A percentile compares a stretch with the other conserved stretches of the same genome.
Conservation (phyloP, 192 early-diverging fungal genomes). For the Podila epigama region DNA sequence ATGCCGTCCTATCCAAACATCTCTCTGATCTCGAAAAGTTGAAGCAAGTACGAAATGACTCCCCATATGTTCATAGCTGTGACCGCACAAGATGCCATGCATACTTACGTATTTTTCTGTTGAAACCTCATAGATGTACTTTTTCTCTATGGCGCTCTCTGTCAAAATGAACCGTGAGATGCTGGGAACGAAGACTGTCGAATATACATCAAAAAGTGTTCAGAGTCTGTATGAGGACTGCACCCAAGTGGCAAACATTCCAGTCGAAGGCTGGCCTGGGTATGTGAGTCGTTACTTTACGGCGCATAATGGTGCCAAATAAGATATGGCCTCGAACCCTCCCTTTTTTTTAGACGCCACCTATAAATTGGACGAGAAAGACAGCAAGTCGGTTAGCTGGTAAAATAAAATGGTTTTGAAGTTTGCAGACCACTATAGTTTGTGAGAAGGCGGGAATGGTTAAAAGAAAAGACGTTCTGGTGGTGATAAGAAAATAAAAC, state of each 20-base stretch:
- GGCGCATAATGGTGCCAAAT: no score
- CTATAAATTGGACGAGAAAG: no score
- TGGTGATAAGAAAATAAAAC: no score
- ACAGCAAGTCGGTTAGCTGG: no score
- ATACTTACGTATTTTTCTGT: not conserved
- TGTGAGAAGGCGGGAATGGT: no score
- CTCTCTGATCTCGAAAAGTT: slow-evolving; percentile 32
- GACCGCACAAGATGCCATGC: not conserved
- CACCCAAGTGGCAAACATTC: slow-evolving; percentile 12
- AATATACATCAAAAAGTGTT: slow-evolving; percentile 37
- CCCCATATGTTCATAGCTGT: not conserved
- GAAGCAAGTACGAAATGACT: slow-evolving; percentile 15
- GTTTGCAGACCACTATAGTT: no score
- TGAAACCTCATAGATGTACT: slow-evolving; percentile 18
- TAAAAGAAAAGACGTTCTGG: no score
- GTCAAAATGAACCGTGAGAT: slow-evolving; percentile 50
- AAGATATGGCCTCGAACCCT: no score
- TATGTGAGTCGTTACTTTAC: slow-evolving; percentile 41
- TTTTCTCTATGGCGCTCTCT: slow-evolving; percentile 40
- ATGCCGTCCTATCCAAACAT: slow-evolving; percentile 17
- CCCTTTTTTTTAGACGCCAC: no score
- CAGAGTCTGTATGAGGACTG: slow-evolving; percentile 45
- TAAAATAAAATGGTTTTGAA: no score
- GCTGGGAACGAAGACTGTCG: slow-evolving; percentile 29
- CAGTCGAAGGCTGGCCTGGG: slow-evolving; percentile 44